Base-by-base conservation (phyloP, 2,329 filamentous ascomycete species). In the Pseudogymnoascus sp. region DNA sequence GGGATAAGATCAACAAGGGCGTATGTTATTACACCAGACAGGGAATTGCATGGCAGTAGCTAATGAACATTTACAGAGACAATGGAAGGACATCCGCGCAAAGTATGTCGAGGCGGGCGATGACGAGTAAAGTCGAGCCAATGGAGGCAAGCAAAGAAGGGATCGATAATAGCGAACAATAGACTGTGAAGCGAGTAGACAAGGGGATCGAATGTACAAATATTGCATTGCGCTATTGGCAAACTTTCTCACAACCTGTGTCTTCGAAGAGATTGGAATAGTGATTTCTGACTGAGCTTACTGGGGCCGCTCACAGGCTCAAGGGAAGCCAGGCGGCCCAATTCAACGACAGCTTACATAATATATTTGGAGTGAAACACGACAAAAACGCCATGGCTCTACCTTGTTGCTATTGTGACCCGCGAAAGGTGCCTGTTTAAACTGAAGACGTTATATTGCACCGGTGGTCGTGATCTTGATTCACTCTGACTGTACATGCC, bases 11-110 rank as follows among this genome's bases (percentile, higher is more conserved):
- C 75, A 99, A 99, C 86, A 84, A 83, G 73, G 94, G 94, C 72
- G 93, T 97, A 91, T 74, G 90, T 87, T 38, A 35, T 9, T 41
- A n/a, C 58, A 48, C 13, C 9, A 21, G 3, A 12, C 12, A 7
- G 31, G 27, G 48, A n/a, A 39, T 13, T 33, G 25, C 36, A 42
- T 5, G 33, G 17, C 44, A 21, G 15, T 41, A 67, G 69, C 75
- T 79, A 66, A 77, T 69, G 58, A 58, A 17, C 51, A 31, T 60
- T n/a, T 33, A 70, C 74, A 97, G 93, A 91, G 93, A 74, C 93
- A 97, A 95, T 97, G 94, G 94, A 97, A 97, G 85, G 94, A 99
- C 77, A 97, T 99, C 81, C 93, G 95, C 80, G 80, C 87, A 77
- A 88, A 84, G 78, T 99, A 96, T 78, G 77, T 96, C 72, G 79